These are phyloP conservation scores for Knoxia roxburghii DNA, from an alignment of 257 asterid species.

Conservation along the genomic window DNA sequence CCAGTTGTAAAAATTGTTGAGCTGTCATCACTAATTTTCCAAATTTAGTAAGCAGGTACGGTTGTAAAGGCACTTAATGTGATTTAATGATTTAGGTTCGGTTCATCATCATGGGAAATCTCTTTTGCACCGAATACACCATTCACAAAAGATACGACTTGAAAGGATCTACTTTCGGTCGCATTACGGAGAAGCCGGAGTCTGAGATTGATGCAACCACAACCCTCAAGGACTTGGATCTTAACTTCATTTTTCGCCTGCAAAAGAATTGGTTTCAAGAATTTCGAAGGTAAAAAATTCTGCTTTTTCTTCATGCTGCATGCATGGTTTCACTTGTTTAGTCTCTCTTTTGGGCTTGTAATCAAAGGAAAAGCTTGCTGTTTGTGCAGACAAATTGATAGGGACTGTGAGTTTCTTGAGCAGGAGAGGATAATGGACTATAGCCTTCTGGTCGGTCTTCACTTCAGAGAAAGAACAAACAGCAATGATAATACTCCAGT, in stretches of 20 bases:
- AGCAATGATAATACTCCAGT: conserved; percentile 20
- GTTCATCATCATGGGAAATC: conserved; percentile 84
- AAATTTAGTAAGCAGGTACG: not conserved
- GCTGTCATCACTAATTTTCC: no score
- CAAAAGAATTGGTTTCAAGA: conserved; percentile 90
- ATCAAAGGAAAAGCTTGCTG: not conserved
- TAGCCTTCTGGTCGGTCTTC: conserved; percentile 44
- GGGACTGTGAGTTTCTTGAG: conserved; percentile 39
- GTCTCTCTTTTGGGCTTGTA: not conserved
- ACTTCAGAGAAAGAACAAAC: conserved; percentile 27
- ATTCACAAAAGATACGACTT: conserved; percentile 76
- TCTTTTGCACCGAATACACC: conserved; percentile 64
- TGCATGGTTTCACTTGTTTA: no score
- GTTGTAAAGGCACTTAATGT: conserved; percentile 9
- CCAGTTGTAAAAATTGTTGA: no score
- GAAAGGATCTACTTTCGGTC: conserved; percentile 94
- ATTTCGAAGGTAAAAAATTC: conserved; percentile 47
- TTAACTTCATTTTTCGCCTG: conserved; percentile 67
- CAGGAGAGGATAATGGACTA: conserved; percentile 44
- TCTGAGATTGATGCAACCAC: conserved; percentile 82
- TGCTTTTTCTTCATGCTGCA: not conserved
- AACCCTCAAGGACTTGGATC: conserved; percentile 90
- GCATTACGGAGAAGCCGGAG: conserved; percentile 81
- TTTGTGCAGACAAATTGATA: conserved; percentile 38
- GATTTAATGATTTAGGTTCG: conserved; percentile 47